Conservation (phyloP, 768 basidiomycete genomes). For the Crepidotus variabilis region DNA sequence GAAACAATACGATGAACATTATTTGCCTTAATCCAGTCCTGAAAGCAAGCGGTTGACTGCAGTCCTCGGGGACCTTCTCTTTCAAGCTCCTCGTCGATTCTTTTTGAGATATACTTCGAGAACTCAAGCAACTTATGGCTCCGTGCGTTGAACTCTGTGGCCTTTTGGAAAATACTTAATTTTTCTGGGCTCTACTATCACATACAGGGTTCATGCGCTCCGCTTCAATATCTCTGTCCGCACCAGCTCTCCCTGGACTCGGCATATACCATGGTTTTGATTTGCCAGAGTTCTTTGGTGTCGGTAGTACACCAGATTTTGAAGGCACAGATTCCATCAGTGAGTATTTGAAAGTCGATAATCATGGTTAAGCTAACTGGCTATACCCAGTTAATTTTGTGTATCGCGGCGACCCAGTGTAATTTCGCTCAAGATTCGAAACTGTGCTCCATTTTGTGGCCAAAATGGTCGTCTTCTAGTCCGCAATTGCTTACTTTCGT, state of each 20-base stretch:
- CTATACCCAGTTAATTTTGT: constrained; percentile 15
- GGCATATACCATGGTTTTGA: constrained; percentile 20
- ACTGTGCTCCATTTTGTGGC: too few species aligned
- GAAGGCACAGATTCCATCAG: constrained; percentile 16
- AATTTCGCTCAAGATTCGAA: too few species aligned
- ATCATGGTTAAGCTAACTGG: neutral
- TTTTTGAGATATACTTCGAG: too few species aligned
- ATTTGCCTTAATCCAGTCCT: constrained; percentile 20
- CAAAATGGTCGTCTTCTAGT: too few species aligned
- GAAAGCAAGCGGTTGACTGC: constrained; percentile 39
- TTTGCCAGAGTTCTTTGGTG: constrained; percentile 15
- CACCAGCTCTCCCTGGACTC: constrained; percentile 10
- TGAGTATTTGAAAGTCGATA: constrained; percentile 10
- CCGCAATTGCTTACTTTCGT: too few species aligned
- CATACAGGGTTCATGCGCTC: too few species aligned
- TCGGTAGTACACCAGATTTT: constrained; percentile 10
- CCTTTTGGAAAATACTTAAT: too few species aligned
- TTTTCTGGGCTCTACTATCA: too few species aligned
- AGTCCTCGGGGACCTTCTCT: constrained; percentile 32
- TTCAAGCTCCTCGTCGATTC: constrained; percentile 34
- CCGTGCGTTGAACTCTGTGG: too few species aligned
- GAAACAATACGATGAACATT: neutral
- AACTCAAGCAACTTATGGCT: too few species aligned
- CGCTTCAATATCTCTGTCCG: neutral
- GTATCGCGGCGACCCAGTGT: constrained; percentile 8